Evolutionary conservation across 2,329 filamentous ascomycete genomes (phyloP).

Genomic region (Fusarium redolens): DNA sequence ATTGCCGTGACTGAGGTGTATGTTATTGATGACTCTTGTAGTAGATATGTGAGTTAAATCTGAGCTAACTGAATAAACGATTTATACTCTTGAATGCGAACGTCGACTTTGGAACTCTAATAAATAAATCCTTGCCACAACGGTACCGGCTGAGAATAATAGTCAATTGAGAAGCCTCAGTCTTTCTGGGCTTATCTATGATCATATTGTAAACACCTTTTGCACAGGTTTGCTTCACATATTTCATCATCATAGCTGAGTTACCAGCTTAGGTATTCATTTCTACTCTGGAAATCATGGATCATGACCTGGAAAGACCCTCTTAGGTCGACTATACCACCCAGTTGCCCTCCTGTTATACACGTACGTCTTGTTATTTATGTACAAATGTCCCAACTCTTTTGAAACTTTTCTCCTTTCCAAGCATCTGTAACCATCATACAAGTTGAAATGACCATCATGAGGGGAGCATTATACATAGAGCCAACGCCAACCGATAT

Average conservation of each 20-base stretch:
- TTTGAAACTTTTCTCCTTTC: slow-evolving; percentile 35
- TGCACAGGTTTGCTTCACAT: neutral
- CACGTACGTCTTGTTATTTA: slow-evolving; percentile 37
- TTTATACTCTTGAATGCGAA: neutral
- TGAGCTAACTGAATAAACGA: neutral
- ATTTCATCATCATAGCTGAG: slow-evolving; percentile 19
- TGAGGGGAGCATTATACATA: slow-evolving; percentile 61
- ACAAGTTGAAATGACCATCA: slow-evolving; percentile 47
- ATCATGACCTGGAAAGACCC: slow-evolving; percentile 11
- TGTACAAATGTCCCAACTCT: slow-evolving; percentile 41
- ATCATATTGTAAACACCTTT: neutral
- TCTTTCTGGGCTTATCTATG: neutral
- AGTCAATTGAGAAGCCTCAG: neutral
- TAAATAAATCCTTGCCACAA: neutral
- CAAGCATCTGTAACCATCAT: slow-evolving; percentile 37
- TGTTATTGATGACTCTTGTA: neutral
- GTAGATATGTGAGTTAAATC: no score
- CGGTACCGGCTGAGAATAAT: neutral
- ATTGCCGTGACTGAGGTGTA: neutral
- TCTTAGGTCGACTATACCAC: slow-evolving; percentile 4
- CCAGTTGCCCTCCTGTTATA: slow-evolving; percentile 36
- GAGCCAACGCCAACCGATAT: slow-evolving; percentile 51
- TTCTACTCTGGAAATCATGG: neutral
- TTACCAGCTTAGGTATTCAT: slow-evolving; percentile 19
- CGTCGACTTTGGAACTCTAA: neutral